Evolutionary conservation across 1,284 basidiomycete genomes (phyloP).

Genomic region (Thecaphora thlaspeos): DNA sequence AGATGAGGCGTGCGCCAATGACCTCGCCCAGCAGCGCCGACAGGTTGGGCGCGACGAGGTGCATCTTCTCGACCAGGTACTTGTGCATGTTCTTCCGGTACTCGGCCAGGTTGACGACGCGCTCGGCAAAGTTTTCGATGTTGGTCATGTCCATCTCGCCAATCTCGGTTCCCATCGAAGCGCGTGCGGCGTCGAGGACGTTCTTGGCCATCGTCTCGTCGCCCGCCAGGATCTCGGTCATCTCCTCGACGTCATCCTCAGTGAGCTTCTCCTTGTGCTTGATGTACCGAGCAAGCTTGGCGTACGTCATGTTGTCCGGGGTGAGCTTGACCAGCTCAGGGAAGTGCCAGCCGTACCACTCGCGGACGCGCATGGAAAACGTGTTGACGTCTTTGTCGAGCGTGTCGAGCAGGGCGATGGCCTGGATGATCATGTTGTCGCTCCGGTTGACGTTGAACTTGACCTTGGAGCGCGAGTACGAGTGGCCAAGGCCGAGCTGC

Average conservation of each 20-base stretch:
- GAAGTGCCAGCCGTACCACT: conserved; percentile 99
- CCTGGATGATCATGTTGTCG: conserved; percentile 99
- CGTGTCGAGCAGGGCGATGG: conserved; percentile 95
- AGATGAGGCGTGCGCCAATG: conserved; percentile 91
- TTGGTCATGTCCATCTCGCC: conserved; percentile 94
- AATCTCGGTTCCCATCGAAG: conserved; percentile 92
- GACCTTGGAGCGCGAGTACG: conserved; percentile 95
- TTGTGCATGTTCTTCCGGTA: conserved; percentile 88
- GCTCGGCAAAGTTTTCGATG: conserved; percentile 85
- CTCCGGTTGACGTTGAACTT: conserved; percentile 96
- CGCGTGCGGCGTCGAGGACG: conserved; percentile 86
- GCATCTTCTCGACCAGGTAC: conserved; percentile 97
- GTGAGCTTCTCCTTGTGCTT: conserved; percentile 72
- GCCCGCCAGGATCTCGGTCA: conserved; percentile 81
- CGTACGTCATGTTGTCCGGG: conserved; percentile 93
- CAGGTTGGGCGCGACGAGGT: conserved; percentile 85
- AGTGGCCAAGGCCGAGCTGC: conserved; percentile 88
- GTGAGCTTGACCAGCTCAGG: conserved; percentile 94
- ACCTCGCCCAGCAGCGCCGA: conserved; percentile 92
- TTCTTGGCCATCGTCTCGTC: conserved; percentile 86
- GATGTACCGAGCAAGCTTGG: conserved; percentile 81
- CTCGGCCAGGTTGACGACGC: conserved; percentile 86
- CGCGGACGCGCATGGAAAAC: conserved; percentile 95
- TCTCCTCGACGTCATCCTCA: conserved; percentile 73
- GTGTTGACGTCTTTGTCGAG: conserved; percentile 99